phyloP scores from a whole-genome alignment of 2,329 filamentous ascomycete species.

The Alternaria burnsii region DNA sequence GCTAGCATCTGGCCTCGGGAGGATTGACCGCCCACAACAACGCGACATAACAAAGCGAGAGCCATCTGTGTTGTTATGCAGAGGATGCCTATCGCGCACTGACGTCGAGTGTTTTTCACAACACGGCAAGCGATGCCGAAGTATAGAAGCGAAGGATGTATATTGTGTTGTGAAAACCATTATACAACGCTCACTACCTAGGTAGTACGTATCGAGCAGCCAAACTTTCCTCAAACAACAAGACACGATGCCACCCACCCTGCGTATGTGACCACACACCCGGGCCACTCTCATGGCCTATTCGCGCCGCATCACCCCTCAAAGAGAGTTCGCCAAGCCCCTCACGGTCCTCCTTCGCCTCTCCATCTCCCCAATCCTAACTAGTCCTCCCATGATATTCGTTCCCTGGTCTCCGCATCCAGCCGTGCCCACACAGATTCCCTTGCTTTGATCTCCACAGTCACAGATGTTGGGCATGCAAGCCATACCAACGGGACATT shows the following conservation, averaged over 20 bases:
- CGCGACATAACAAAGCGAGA: background rate
- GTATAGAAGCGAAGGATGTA: constrained; percentile 14
- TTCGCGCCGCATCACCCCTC: background rate
- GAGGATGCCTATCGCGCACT: background rate
- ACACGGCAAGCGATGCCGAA: background rate
- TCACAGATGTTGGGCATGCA: constrained; percentile 30
- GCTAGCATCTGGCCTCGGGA: background rate
- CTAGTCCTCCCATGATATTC: constrained; percentile 21
- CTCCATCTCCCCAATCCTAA: constrained; percentile 24
- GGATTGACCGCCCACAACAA: background rate
- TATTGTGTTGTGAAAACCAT: constrained; percentile 12
- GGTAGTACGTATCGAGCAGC: background rate
- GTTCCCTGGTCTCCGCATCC: constrained; percentile 29
- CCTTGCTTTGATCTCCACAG: constrained; percentile 18
- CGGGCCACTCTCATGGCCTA: background rate
- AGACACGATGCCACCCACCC: constrained; percentile 1
- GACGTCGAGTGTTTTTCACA: background rate
- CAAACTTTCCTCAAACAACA: constrained; percentile 4
- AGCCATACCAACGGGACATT: constrained; percentile 26
- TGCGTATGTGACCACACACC: background rate
- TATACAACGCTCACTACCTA: background rate
- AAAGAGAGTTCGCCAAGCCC: constrained; percentile 1
- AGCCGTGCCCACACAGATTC: constrained; percentile 31
- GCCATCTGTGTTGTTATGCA: background rate
- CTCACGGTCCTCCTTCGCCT: constrained; percentile 16